Percentiles rank a stretch among this genome's conserved stretches.
Conservation (phyloP, 2,329 filamentous ascomycete genomes). For the Paraconiothyrium brasiliense region DNA sequence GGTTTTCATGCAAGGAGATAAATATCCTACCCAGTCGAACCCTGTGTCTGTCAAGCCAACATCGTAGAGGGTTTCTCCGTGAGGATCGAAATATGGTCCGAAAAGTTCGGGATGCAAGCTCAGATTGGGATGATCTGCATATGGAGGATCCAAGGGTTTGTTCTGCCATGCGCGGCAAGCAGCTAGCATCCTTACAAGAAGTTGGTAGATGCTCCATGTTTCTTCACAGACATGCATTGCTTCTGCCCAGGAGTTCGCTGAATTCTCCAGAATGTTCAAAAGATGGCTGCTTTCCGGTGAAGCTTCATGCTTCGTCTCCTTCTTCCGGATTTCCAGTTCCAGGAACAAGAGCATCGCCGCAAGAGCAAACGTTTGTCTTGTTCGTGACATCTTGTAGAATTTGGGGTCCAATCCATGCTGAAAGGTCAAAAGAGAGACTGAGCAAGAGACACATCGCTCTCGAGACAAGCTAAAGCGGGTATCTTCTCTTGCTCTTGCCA, state of each 20-base stretch:
- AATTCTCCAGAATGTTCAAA: background rate
- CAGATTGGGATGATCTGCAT: background rate
- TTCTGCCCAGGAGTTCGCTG: background rate
- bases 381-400: slow-evolving; percentile 1
- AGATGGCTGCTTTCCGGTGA: background rate
- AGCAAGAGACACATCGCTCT: slow-evolving; percentile 1
- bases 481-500: slow-evolving; percentile 1
- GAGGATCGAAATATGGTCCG: background rate
- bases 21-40: background rate
- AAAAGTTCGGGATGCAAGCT: background rate
- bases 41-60: background rate
- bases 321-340: background rate
- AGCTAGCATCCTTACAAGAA: background rate
- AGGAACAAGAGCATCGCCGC: slow-evolving; percentile 5
- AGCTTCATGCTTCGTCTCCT: background rate
- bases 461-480: slow-evolving; percentile 5
- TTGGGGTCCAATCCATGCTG: background rate
- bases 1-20: background rate
- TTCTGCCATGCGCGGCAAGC: background rate
- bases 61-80: background rate
- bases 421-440: background rate
- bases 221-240: background rate
- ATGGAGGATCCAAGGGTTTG: background rate
- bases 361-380: slow-evolving; percentile 6
- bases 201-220: slow-evolving; percentile 4